Base-by-base conservation (phyloP, 2,329 filamentous ascomycete genomes). In the Colletotrichum phormii region DNA sequence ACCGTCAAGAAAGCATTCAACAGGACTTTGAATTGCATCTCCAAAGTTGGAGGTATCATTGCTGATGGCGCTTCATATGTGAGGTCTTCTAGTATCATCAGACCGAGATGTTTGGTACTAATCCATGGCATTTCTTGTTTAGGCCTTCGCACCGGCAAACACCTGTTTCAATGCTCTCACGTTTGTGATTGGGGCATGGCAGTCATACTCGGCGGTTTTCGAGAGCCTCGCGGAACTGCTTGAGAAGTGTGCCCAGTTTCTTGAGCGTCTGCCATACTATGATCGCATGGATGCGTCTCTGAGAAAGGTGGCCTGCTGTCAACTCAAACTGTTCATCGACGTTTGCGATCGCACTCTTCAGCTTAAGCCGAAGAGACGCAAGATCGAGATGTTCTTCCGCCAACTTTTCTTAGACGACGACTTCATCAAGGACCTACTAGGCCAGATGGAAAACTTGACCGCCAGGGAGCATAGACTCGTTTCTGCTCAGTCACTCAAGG, bases 21-120 rank as follows among this genome's bases (percentile, higher is more conserved):
- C 55, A 77, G 73, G 46, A 81, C 81, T 2, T 63, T 82, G 26
- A 79, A 80, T 74, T 81, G 79, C 64, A 81, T 82, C 62, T 76
- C 78, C 51, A 80, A 77, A 5, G 76, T 82, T 24, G 81, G 81
- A 1, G 79, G 80, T 7, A 80, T 82, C 33, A 78, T 82, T 22
- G 75, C 78, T 1, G 74, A 77, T 46, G 79, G 77, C 13, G 77
- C 75, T 9, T 81, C 80, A 5, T 71, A 74, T 12, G 77, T 77
- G 67, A 53, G 60, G 31, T 22, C 7, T 13, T 42, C 22, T 26
- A 42, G 1, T 18, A 7, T 18, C 15, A 15, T 3, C 37, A 15
- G 13, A 18, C 37, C 6, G 1, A 42, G 37, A 42, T 18, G 13
- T 4, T 42, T 42, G 5, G 2, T 42, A 15, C 37, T 42, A 3